Evolutionary conservation across 2,329 filamentous ascomycete species (phyloP).

Genomic region (Biscogniauxia marginata): DNA sequence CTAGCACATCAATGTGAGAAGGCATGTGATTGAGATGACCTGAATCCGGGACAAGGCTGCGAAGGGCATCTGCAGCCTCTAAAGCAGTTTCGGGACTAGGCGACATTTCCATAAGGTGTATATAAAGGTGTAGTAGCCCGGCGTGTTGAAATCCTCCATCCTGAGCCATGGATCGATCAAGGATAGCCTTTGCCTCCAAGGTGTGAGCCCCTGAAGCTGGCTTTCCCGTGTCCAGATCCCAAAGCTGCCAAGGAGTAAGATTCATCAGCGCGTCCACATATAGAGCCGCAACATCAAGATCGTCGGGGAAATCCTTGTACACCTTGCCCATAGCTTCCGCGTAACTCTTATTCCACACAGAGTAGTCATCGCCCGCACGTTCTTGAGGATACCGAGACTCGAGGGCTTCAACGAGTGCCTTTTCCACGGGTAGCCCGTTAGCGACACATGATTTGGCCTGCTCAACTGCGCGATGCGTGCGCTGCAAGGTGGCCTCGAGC

Average conservation of each 20-base stretch:
- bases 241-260: conserved; percentile 62
- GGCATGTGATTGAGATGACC: conserved; percentile 78
- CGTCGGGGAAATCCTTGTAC: conserved; percentile 50
- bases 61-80: conserved; percentile 58
- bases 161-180: conserved; percentile 57
- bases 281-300: conserved; percentile 62
- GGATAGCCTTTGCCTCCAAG: conserved; percentile 54
- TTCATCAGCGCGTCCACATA: conserved; percentile 68
- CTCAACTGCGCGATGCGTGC: conserved; percentile 45
- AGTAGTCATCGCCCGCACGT: conserved; percentile 47
- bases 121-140: conserved; percentile 72
- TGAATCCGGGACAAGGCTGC: conserved; percentile 64
- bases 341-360: conserved; percentile 57
- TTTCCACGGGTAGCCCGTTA: conserved; percentile 51
- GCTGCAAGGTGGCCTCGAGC: conserved; percentile 47
- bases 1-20: conserved; percentile 70
- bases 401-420: conserved; percentile 63
- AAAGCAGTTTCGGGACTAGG: conserved; percentile 61
- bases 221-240: conserved; percentile 58
- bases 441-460: conserved; percentile 39
- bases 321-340: conserved; percentile 59
- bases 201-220: conserved; percentile 56
- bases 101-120: conserved; percentile 79
- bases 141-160: conserved; percentile 57
- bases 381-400: conserved; percentile 58